Evolutionary conservation across 2,329 filamentous ascomycete genomes (phyloP).

Genomic region (Phymatotrichopsis omnivora): DNA sequence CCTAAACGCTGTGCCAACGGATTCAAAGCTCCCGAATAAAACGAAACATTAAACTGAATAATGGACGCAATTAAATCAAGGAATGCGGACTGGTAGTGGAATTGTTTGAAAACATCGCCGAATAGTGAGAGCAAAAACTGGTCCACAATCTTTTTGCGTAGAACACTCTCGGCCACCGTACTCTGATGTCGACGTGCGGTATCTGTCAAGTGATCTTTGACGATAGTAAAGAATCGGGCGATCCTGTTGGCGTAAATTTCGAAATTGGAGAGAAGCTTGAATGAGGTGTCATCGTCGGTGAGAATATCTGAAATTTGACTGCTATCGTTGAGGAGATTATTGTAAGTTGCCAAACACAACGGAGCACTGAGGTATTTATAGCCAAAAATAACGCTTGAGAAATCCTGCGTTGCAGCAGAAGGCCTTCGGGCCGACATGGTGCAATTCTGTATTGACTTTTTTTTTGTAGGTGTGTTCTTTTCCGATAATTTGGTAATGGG

Average conservation of each 20-base stretch:
- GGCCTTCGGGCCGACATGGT: no score
- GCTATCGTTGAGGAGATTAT: no score
- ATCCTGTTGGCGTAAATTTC: conserved; percentile 1
- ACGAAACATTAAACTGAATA: conserved; percentile 10
- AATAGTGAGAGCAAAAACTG: conserved; percentile 16
- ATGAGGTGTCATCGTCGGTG: conserved; percentile 3
- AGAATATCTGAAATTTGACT: conserved; percentile 5
- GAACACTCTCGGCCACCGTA: no score
- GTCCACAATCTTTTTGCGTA: no score
- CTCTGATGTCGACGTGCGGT: no score
- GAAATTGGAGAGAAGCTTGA: conserved; percentile 3
- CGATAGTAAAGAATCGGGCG: not conserved
- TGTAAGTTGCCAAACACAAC: no score
- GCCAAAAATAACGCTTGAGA: no score
- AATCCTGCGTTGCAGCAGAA: no score
- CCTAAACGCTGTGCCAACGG: conserved; percentile 5
- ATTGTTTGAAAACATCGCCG: conserved; percentile 9
- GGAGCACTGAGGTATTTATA: no score
- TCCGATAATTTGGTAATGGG: no score
- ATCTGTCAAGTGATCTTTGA: not conserved
- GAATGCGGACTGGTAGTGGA: conserved; percentile 7
- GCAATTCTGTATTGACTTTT: no score
- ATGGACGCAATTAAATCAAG: conserved; percentile 6
- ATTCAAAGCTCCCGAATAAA: conserved; percentile 6
- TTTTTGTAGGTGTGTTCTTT: no score